Conservation (phyloP, 257 asterid genomes). For the Ligustrum vulgare region DNA sequence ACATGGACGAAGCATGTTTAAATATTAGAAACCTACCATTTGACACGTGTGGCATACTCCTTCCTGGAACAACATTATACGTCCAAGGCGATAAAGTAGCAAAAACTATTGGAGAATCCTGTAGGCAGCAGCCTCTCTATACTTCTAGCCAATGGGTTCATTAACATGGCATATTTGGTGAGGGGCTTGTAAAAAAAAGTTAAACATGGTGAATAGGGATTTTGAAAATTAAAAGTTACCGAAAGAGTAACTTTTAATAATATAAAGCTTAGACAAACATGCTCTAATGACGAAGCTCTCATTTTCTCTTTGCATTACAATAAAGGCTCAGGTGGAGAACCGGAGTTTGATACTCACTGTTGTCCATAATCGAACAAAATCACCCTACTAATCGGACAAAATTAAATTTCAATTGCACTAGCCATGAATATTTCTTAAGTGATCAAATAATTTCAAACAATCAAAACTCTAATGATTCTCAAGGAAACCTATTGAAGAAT, state of each 20-base stretch:
- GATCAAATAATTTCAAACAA: no score
- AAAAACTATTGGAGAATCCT: conserved; percentile 39
- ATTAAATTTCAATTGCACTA: no score
- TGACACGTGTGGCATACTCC: no score
- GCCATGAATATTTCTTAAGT: no score
- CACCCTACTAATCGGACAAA: no score
- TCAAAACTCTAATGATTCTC: no score
- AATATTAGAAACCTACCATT: no score
- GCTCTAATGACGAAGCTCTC: neutral
- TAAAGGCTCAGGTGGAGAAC: neutral
- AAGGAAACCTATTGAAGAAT: no score
- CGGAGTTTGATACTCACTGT: conserved; percentile 45
- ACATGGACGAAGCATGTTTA: no score
- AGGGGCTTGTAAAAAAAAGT: conserved; percentile 92
- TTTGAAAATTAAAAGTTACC: conserved; percentile 22
- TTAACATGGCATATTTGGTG: conserved; percentile 73
- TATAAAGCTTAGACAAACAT: neutral
- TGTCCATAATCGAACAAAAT: conserved; percentile 64
- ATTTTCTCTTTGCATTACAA: neutral
- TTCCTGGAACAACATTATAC: no score
- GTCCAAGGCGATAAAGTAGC: conserved; percentile 73
- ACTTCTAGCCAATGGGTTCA: conserved; percentile 78
- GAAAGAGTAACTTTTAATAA: neutral
- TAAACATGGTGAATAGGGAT: no score
- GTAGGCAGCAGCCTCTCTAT: conserved; percentile 74